Evolutionary conservation across 805 yeast genomes (phyloP).

Genomic region (Maudiozyma saulgeensis): DNA sequence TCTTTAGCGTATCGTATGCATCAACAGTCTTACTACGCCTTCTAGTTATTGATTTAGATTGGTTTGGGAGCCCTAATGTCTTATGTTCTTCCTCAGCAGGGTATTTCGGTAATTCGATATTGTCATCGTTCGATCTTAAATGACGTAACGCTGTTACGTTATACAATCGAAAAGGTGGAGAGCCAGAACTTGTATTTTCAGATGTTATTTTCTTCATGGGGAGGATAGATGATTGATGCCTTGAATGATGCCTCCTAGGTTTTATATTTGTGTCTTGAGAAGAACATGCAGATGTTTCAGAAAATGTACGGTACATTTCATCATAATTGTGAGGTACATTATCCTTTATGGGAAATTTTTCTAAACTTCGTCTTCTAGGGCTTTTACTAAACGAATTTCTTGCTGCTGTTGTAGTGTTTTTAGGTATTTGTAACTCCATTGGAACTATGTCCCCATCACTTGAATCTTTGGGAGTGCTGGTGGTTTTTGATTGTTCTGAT

Average conservation of each 20-base stretch:
- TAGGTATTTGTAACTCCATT: neutral
- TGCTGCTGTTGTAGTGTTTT: neutral
- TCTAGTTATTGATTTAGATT: constrained; percentile 7
- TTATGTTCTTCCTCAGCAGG: neutral
- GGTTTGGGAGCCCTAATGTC: neutral
- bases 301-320: neutral
- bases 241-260: neutral
- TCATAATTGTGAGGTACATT: neutral
- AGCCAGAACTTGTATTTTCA: neutral
- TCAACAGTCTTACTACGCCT: constrained; percentile 28
- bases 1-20: constrained; percentile 13
- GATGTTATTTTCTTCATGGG: neutral
- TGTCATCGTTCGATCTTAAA: constrained; percentile 1
- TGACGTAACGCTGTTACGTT: neutral
- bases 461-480: neutral
- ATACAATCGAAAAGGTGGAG: neutral
- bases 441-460: neutral
- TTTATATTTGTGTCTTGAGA: neutral
- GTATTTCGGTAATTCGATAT: neutral
- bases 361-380: constrained; percentile 5
- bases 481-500: neutral
- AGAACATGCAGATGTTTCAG: neutral
- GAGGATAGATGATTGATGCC: neutral
- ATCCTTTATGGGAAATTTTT: constrained; percentile 3
- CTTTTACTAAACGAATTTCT: constrained; percentile 1